Conservation (phyloP, 352 stramenopile genomes). For the Phytophthora cajani region DNA sequence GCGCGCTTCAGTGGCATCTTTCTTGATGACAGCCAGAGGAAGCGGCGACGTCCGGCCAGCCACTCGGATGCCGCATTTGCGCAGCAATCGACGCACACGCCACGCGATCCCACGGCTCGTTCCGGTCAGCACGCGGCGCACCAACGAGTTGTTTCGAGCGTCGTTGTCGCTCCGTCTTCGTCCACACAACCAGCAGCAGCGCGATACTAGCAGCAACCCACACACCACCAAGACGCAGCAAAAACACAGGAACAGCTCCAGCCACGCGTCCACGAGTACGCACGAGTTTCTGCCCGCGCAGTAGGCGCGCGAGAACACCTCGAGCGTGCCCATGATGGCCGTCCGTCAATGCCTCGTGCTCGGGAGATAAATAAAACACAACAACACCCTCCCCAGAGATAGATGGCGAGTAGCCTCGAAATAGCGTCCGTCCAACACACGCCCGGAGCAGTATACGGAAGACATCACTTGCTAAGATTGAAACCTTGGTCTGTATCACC, state of each 20-base stretch:
- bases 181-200: slow-evolving; percentile 38
- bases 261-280: slow-evolving; percentile 70
- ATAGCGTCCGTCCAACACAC: neutral
- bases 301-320: slow-evolving; percentile 59
- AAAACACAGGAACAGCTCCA: slow-evolving; percentile 54
- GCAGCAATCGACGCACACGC: slow-evolving; percentile 19
- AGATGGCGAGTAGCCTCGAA: neutral
- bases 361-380: slow-evolving; percentile 4
- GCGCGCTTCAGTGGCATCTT: slow-evolving; percentile 61
- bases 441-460: too few relatives aligned
- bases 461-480: too few relatives aligned
- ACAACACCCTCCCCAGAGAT: neutral
- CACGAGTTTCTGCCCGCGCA: slow-evolving; percentile 57
- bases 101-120: slow-evolving; percentile 5
- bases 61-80: slow-evolving; percentile 17
- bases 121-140: slow-evolving; percentile 19
- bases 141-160: slow-evolving; percentile 22
- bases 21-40: slow-evolving; percentile 70
- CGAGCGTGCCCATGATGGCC: slow-evolving; percentile 61
- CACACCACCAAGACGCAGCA: slow-evolving; percentile 41
- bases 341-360: slow-evolving; percentile 6
- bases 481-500: too few relatives aligned
- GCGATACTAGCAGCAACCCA: slow-evolving; percentile 20
- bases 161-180: neutral
- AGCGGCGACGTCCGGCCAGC: slow-evolving; percentile 47